A percentile compares a stretch with the other conserved stretches of the same genome.
Evolutionary conservation across 805 yeast genomes (phyloP).

Genomic region (Helenozyma rhizophorensis): DNA sequence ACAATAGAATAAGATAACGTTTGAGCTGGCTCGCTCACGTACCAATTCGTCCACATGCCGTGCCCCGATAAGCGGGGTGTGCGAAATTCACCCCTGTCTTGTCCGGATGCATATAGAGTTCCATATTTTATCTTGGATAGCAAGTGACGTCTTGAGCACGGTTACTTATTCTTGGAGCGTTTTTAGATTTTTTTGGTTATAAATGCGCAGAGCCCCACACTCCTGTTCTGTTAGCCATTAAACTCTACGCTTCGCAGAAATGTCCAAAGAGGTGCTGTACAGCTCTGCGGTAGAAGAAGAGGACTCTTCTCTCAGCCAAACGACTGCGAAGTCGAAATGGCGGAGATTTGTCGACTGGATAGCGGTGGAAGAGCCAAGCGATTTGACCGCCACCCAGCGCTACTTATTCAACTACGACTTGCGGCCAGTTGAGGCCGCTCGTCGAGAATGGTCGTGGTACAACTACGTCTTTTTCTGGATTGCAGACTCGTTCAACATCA

Average conservation of each 20-base stretch:
- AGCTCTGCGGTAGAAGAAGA: not conserved
- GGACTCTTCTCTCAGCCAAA: slow-evolving; percentile 1
- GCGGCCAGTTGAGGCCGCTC: slow-evolving; percentile 67
- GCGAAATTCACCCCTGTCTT: too few relatives aligned
- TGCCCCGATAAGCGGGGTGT: too few relatives aligned
- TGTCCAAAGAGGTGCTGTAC: not conserved
- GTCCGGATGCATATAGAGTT: too few relatives aligned
- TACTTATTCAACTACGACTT: slow-evolving; percentile 73
- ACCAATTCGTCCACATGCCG: too few relatives aligned
- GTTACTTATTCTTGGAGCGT: too few relatives aligned
- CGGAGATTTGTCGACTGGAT: slow-evolving; percentile 10
- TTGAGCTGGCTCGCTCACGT: too few relatives aligned
- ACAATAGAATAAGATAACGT: too few relatives aligned
- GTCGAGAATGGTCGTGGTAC: slow-evolving; percentile 85
- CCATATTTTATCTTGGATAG: too few relatives aligned
- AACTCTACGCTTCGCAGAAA: not conserved
- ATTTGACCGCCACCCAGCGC: slow-evolving; percentile 52
- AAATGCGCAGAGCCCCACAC: not conserved
- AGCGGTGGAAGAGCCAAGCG: slow-evolving; percentile 34
- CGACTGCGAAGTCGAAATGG: slow-evolving; percentile 67
- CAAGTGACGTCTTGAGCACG: too few relatives aligned
- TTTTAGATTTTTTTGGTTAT: not conserved
- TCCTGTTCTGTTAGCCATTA: not conserved
- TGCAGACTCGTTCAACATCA: slow-evolving; percentile 85
- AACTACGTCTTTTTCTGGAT: slow-evolving; percentile 81